Conservation (phyloP, 176 grass and related monocot genomes). For the Oryza officinalis region DNA sequence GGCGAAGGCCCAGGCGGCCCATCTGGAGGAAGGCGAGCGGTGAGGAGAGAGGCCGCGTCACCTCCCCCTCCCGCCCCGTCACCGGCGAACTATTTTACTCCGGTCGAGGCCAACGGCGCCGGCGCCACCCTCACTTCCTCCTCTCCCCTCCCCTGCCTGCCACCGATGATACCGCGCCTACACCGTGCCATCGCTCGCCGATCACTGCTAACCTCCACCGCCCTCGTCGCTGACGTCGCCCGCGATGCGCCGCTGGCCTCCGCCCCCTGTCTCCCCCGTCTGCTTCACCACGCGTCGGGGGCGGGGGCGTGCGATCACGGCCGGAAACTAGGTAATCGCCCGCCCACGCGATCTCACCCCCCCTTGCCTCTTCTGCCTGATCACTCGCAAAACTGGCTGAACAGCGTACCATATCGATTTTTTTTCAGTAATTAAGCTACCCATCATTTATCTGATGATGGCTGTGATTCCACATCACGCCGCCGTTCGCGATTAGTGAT, state of each 20-base stretch:
- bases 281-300: conserved; percentile 27
- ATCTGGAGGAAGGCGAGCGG: background rate
- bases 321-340: conserved; percentile 19
- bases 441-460: background rate
- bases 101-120: background rate
- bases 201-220: background rate
- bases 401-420: background rate
- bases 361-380: background rate
- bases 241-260: background rate
- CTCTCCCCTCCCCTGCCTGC: background rate
- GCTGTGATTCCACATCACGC: background rate
- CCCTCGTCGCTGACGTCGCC: background rate
- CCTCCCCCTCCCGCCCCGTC: background rate
- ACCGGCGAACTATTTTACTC: background rate
- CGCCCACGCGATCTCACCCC: background rate
- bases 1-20: background rate
- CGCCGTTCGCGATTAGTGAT: background rate
- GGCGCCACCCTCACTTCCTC: background rate
- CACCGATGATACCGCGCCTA: conserved; percentile 32
- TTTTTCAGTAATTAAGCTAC: background rate
- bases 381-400: too few species aligned
- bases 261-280: conserved; percentile 7
- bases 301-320: background rate
- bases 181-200: background rate
- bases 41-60: conserved; percentile 34